Evolutionary conservation across 306 rosid genomes (phyloP).

Genomic region (Crotalaria pallida): DNA sequence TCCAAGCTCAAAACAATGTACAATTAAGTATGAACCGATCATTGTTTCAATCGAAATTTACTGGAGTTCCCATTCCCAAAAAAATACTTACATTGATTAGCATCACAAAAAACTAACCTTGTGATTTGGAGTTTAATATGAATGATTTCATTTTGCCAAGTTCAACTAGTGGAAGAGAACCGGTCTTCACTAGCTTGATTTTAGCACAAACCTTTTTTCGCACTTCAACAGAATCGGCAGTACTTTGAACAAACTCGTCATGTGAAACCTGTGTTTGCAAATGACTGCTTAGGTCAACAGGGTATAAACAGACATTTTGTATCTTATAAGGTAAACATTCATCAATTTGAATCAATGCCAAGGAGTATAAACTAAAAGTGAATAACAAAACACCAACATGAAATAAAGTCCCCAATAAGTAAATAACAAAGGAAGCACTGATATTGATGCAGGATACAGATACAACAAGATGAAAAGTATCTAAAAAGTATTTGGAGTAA

Average conservation of each 20-base stretch:
- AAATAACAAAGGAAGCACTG: too few relatives aligned
- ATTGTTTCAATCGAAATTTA: constrained; percentile 6
- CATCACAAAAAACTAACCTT: constrained; percentile 36
- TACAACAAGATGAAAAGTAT: too few relatives aligned
- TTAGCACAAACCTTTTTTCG: constrained; percentile 57
- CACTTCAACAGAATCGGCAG: constrained; percentile 28
- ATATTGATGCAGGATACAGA: too few relatives aligned
- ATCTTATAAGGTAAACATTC: neutral
- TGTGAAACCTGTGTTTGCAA: constrained; percentile 52
- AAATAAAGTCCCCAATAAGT: too few relatives aligned
- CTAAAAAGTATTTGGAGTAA: too few relatives aligned
- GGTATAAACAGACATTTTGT: constrained; percentile 8
- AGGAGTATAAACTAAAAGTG: neutral
- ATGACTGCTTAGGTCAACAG: neutral
- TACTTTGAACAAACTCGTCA: constrained; percentile 44
- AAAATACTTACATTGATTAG: neutral
- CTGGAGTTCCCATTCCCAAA: neutral
- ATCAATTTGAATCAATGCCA: constrained; percentile 3
- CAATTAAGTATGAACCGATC: constrained; percentile 10
- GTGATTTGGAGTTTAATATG: constrained; percentile 52
- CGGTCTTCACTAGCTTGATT: constrained; percentile 62
- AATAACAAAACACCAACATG: neutral
- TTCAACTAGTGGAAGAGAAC: constrained; percentile 64
- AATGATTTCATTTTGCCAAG: constrained; percentile 67
- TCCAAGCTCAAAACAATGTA: neutral